Evolutionary conservation across 2,329 filamentous ascomycete genomes (phyloP), one percentile per base, ranked within the genome.

Genomic region (Talaromyces sp.): DNA sequence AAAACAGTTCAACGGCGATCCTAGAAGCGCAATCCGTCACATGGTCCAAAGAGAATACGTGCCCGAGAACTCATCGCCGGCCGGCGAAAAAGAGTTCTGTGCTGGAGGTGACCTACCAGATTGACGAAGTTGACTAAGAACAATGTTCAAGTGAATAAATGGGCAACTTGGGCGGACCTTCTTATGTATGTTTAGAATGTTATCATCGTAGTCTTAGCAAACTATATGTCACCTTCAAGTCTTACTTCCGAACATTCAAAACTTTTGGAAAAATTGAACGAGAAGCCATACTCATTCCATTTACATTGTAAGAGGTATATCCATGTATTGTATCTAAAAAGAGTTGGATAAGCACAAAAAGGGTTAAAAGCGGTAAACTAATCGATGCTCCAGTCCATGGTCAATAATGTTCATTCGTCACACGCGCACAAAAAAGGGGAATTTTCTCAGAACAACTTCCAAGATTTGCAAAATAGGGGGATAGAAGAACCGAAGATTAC

Each of bases 261-360:
- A 43, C 15, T 31, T 31, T 22, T n/a, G 39, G 15, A 33, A 31
- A 8, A 31, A 45, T 59, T 45, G 22, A 59, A 27, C 13, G 3
- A 59, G 27, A 27, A 15, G 10, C 22, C 27, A 45, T 31, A 59
- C 25, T 43, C 56, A 22, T 41, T 58, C 39, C 33, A 43, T 59
- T 43, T 37, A 59, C 37, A 59, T 59, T 45, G 37, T 37, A 56
- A 56, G 15, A 56, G 33, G 35, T 54, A 62, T 62, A 62, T 52
- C 47, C 47, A 54, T 62, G 47, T 62, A 54, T 62, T 54, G 60
- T 54, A 62, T 52, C 60, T 62, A 62, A 50, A n/a, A 61, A 50
- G 31, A 35, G 43, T 25, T 37, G 19, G 33, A 7, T 54, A 41
- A 45, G 39, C 43, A 59, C 56, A 27, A 45, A 43, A 59, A 5